These are phyloP conservation scores for Aspergillus pseudonomiae DNA, from an alignment of 2,329 filamentous ascomycete species.

Conservation along the genomic window DNA sequence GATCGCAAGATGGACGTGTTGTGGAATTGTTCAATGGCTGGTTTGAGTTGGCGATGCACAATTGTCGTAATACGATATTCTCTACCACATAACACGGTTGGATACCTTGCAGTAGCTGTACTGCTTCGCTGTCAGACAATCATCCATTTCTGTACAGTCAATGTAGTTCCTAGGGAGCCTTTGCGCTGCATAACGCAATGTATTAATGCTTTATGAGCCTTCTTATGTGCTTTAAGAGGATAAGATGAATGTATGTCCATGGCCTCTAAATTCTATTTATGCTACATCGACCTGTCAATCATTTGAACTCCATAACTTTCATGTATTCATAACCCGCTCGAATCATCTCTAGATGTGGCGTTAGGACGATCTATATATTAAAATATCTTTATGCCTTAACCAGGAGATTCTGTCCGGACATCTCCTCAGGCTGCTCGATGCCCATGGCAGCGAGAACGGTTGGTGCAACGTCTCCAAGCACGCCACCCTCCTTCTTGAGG, in stretches of 20 bases:
- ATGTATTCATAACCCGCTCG: constrained; percentile 25
- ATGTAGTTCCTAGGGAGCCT: not conserved
- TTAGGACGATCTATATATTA: constrained; percentile 23
- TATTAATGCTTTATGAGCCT: not conserved
- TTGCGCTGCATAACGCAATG: not conserved
- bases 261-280: constrained; percentile 8
- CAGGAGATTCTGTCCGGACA: constrained; percentile 85
- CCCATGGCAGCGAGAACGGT: constrained; percentile 91
- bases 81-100: not conserved
- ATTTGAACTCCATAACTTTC: constrained; percentile 22
- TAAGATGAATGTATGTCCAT: not conserved
- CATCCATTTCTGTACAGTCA: not conserved
- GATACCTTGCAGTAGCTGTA: not conserved
- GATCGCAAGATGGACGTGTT: not conserved
- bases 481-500: constrained; percentile 79
- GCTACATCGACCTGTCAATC: constrained; percentile 7
- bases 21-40: not conserved
- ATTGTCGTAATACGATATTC: not conserved
- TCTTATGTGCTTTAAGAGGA: not conserved
- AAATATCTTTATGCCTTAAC: constrained; percentile 59
- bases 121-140: not conserved
- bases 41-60: not conserved
- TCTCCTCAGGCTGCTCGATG: constrained; percentile 83
- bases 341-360: constrained; percentile 24
- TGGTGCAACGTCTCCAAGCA: constrained; percentile 97